These are phyloP conservation scores for Raddia guianensis DNA, from an alignment of 176 grass and related monocot species.

Conservation along the genomic window DNA sequence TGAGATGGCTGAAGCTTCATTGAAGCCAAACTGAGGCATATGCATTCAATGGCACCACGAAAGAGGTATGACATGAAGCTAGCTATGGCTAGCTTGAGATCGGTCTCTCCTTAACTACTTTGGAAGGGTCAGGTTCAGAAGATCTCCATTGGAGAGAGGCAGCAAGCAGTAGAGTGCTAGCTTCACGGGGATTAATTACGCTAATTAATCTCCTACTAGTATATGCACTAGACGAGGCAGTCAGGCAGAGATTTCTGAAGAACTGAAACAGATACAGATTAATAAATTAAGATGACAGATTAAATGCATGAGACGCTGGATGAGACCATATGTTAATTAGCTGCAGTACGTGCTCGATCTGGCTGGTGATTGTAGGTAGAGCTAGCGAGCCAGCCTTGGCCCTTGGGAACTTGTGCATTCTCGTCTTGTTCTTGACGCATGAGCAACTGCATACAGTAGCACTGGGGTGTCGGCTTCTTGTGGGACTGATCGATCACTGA, in stretches of 20 bases:
- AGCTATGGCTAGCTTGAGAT: background rate
- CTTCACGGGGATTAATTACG: no score
- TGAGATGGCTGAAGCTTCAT: conserved; percentile 19
- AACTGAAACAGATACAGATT: background rate
- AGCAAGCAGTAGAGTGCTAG: background rate
- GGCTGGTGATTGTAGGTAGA: background rate
- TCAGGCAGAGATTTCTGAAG: background rate
- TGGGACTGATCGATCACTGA: background rate
- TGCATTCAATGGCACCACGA: conserved; percentile 56
- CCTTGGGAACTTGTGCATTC: conserved; percentile 31
- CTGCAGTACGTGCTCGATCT: background rate
- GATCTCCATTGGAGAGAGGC: conserved; percentile 7
- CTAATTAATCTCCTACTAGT: background rate
- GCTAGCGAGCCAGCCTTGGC: background rate
- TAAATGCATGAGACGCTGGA: conserved; percentile 1
- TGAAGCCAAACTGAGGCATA: background rate
- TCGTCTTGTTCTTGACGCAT: background rate
- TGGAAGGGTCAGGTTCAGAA: conserved; percentile 21
- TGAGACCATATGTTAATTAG: background rate
- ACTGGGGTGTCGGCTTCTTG: background rate
- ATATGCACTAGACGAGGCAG: background rate
- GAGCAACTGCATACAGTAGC: background rate
- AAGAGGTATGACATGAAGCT: conserved; percentile 41
- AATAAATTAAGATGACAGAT: no score
- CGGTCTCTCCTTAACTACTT: background rate